Base-by-base conservation (phyloP, 2,329 filamentous ascomycete species). In the Paecilomyces variotii region DNA sequence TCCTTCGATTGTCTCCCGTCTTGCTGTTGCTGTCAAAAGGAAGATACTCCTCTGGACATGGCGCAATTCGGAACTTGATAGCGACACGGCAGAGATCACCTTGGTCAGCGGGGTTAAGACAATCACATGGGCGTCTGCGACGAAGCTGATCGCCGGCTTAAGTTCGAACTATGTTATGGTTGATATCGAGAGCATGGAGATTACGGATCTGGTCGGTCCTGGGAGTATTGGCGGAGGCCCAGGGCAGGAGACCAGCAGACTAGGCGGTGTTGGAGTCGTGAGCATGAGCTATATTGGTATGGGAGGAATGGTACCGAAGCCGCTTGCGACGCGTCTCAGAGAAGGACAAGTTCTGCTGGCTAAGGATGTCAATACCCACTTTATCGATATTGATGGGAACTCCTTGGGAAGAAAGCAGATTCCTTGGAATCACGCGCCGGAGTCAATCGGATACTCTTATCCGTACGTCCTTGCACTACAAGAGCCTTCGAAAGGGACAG, bases 231-330 rank as follows among this genome's bases (percentile, higher is more conserved):
- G 86, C 10, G 87, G 87, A 26, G 80, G 82, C 6, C 80, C 84
- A 26, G 81, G 82, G 4, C 80, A 84, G 67, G 87, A 89, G 64
- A 84, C 83, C 2, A 87, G 86, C 57, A 84, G 91, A 39, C 93
- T 97, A 64, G 91, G 91, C 4, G 89, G 90, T 1, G 87, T 93
- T 62, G 89, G 88, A 60, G 89, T 87, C 57, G 89, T 88, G 6
- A 90, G 91, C 54, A 97, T 97, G 91, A 91, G 92, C 52, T 97
- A 97, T 70, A 96, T 97, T 84, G 93, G 93, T 0, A 87, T 97
- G 70, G 91, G 90, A 55, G 89, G 90, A 50, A 94, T 91, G 78
- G 90, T 93, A 58, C 93, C 94, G 1, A 95, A 90, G 68, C 95
- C 94, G 5, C 81, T 99, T 66, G 90, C 90, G 4, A 87, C 92